Conservation (phyloP, 345 rosid species). For the thale cress (Arabidopsis thaliana) region DNA sequence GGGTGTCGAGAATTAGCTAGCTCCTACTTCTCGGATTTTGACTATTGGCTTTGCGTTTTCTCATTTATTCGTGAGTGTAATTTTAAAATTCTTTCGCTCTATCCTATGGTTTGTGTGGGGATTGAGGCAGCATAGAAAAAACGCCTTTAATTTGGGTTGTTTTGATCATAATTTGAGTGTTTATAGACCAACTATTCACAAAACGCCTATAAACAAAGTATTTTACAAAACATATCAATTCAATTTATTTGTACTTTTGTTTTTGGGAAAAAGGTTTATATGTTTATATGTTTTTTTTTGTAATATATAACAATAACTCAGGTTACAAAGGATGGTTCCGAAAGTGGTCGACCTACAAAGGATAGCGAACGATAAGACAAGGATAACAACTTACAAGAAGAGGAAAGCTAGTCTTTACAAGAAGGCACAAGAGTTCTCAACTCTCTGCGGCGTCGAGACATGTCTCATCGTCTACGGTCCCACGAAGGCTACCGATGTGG, state of each 20-base stretch:
- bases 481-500: constrained; percentile 24
- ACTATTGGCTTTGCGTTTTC: constrained; percentile 17
- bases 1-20: background rate
- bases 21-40: background rate
- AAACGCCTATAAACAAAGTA: constrained; percentile 8
- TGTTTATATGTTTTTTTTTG: constrained; percentile 7
- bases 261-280: background rate
- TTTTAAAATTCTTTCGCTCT: background rate
- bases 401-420: constrained; percentile 46
- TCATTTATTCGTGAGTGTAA: background rate
- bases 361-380: constrained; percentile 41
- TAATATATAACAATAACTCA: background rate
- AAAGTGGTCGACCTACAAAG: constrained; percentile 24
- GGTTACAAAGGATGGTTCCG: constrained; percentile 36
- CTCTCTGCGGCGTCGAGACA: constrained; percentile 48
- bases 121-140: background rate
- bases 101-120: background rate
- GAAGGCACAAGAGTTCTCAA: constrained; percentile 49
- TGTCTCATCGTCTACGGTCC: constrained; percentile 50
- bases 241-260: background rate
- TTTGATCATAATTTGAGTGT: background rate
- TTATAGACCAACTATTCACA: constrained; percentile 1
- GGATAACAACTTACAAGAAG: constrained; percentile 47
- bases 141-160: background rate
- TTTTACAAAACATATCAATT: background rate